Evolutionary conservation across 345 rosid genomes (phyloP).

Genomic region (Streptanthus diversifolius): DNA sequence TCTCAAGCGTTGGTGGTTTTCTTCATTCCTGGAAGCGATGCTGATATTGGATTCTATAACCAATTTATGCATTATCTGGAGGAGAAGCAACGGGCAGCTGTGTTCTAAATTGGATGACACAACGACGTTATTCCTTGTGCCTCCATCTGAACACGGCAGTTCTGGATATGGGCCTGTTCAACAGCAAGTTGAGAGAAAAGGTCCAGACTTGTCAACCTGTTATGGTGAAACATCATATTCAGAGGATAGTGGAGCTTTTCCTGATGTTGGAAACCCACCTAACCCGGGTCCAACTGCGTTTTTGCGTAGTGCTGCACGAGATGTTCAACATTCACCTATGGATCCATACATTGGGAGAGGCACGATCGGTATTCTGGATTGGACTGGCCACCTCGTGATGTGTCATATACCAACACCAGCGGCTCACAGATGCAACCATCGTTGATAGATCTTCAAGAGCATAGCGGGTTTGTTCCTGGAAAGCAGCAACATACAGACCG

Average conservation of each 20-base stretch:
- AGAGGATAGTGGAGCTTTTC: constrained; percentile 15
- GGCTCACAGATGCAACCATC: constrained; percentile 39
- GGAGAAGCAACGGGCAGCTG: constrained; percentile 97
- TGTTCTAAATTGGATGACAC: constrained; percentile 84
- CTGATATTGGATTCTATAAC: constrained; percentile 76
- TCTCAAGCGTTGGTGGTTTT: constrained; percentile 90
- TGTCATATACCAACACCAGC: constrained; percentile 37
- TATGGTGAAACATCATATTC: constrained; percentile 46
- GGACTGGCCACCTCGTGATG: constrained; percentile 46
- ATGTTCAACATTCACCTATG: constrained; percentile 31
- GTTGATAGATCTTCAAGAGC: constrained; percentile 38
- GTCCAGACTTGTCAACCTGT: constrained; percentile 29
- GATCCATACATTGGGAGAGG: constrained; percentile 44
- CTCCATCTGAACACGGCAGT: constrained; percentile 69
- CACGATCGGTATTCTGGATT: constrained; percentile 40
- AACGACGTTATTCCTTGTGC: constrained; percentile 90
- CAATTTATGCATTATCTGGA: constrained; percentile 90
- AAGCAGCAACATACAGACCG: constrained; percentile 36
- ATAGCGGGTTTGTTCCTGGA: constrained; percentile 32
- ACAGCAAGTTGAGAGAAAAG: constrained; percentile 47
- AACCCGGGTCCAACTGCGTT: constrained; percentile 35
- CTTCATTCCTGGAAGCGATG: constrained; percentile 87
- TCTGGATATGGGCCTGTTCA: constrained; percentile 43
- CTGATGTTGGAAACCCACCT: constrained; percentile 32
- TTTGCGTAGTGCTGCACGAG: constrained; percentile 33